Base-by-base conservation (phyloP, 768 basidiomycete species). In the Leucosporidium creatinivorum region DNA sequence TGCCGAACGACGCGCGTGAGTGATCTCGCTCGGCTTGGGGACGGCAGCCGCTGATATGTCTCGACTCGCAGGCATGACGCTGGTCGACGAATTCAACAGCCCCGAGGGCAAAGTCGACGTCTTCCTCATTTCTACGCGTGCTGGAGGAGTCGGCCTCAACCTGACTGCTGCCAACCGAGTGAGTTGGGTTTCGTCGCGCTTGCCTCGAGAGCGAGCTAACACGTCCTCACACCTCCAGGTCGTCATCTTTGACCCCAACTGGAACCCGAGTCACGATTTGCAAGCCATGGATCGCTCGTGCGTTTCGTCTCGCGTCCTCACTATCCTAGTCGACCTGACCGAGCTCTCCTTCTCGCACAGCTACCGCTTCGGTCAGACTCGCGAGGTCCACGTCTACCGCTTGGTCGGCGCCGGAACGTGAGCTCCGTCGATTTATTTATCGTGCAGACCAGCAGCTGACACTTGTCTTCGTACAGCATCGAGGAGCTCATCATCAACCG, bases 191-290 rank as follows among this genome's bases (percentile, higher is more conserved):
- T n/a, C 49, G 5, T 4, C 19, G 7, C n/a, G 13, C 23, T n/a
- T 51, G 3, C 50, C 23, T 23, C 23, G 25, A 51, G 25, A 7
- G 23, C 25, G 50, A 51, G 50, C 21, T 23, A n/a, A 23, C 33
- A 23, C 8, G 13, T 26, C 9, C 21, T 4, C 8, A 23, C 9
- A 2, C 9, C 23, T 51, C 5, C 58, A 49, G 48, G 69, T 61
- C 44, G 18, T 58, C 65, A 51, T 61, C 33, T 58, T 57, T 1
- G 91, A 93, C 79, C 92, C 93, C 5, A 91, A 91, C 71, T 97
- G 93, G 93, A 97, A 97, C 78, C 94, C 94, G 8, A 91, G 93
- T 0, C 89, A 96, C 73, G 94, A 99, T 76, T 79, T 97, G 12
- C 94, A 80, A 69, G 79, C 79, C 0, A 79, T 79, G 78, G 78